Conservation (phyloP, 2,329 filamentous ascomycete species). For the Colletotrichum liaoningense region DNA sequence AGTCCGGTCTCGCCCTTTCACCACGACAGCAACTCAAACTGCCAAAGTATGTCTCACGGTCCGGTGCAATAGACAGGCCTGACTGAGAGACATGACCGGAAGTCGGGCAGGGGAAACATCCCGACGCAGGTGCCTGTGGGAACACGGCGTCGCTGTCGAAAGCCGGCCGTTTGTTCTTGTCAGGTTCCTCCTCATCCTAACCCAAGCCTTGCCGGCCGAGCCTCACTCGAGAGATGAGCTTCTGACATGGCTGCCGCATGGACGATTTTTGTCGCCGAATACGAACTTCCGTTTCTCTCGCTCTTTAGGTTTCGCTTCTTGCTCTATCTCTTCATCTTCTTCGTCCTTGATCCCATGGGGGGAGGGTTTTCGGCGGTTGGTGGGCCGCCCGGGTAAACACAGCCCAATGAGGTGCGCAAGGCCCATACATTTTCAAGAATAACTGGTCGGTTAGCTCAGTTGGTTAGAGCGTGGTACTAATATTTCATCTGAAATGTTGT, state of each 20-base stretch:
- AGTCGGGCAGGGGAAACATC: not conserved
- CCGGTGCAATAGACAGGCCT: not conserved
- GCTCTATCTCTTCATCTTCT: not conserved
- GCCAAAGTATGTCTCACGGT: not conserved
- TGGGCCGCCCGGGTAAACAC: no score
- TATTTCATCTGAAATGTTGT: not conserved
- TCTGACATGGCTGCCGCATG: constrained; percentile 11
- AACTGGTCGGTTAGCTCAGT: not conserved
- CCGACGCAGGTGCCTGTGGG: not conserved
- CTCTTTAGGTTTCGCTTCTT: not conserved
- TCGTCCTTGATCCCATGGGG: not conserved
- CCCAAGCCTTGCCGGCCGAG: not conserved
- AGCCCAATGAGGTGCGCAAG: rapidly evolving
- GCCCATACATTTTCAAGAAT: rapidly evolving
- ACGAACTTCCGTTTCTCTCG: not conserved
- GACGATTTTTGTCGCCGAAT: not conserved
- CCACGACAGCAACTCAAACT: no score
- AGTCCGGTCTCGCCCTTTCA: not conserved
- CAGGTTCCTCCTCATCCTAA: not conserved
- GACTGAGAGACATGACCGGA: not conserved
- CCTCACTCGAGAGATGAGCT: not conserved
- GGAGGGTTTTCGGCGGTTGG: not conserved
- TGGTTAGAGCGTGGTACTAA: not conserved
- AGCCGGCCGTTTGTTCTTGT: not conserved
- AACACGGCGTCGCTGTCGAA: not conserved